Conservation (phyloP, 2,329 filamentous ascomycete genomes). For the Leptographium radiaticola region DNA sequence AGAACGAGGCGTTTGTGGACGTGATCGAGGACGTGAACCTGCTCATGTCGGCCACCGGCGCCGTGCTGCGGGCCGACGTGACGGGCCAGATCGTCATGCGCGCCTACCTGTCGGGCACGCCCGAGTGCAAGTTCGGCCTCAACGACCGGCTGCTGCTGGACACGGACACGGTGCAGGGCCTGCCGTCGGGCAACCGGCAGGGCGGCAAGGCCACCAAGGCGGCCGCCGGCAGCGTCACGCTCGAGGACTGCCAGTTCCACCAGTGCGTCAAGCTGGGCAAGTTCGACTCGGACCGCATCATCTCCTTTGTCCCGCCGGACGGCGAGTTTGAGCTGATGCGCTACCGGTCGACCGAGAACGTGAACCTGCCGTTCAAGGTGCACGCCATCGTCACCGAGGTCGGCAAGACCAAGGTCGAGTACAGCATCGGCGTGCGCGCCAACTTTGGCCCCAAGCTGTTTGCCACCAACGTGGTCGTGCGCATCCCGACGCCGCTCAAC, state of each 20-base stretch:
- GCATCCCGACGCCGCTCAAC: constrained; percentile 91
- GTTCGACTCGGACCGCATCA: constrained; percentile 92
- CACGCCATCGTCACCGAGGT: constrained; percentile 98
- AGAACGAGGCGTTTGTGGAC: constrained; percentile 98
- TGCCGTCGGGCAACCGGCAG: constrained; percentile 62
- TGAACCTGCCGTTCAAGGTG: constrained; percentile 97
- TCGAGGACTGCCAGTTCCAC: constrained; percentile 98
- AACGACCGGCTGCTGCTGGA: constrained; percentile 94
- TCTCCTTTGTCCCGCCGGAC: constrained; percentile 92
- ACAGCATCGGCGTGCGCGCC: constrained; percentile 92
- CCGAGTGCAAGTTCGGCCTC: constrained; percentile 96
- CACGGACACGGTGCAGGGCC: constrained; percentile 49
- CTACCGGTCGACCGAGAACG: constrained; percentile 95
- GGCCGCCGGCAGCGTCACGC: constrained; percentile 83
- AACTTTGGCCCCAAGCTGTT: constrained; percentile 96
- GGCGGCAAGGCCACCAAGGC: constrained; percentile 87
- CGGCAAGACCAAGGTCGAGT: constrained; percentile 94
- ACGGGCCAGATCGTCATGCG: constrained; percentile 98
- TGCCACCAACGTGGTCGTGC: constrained; percentile 88
- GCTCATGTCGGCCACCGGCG: constrained; percentile 95
- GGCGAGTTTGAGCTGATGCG: constrained; percentile 98
- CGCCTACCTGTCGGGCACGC: constrained; percentile 89
- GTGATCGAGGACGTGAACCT: constrained; percentile 99
- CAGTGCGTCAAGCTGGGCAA: constrained; percentile 96
- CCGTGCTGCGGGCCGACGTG: constrained; percentile 88